A percentile compares a stretch with the other conserved stretches of the same genome.
Conservation (phyloP, 257 asterid species). For the Scutellaria barbata region DNA sequence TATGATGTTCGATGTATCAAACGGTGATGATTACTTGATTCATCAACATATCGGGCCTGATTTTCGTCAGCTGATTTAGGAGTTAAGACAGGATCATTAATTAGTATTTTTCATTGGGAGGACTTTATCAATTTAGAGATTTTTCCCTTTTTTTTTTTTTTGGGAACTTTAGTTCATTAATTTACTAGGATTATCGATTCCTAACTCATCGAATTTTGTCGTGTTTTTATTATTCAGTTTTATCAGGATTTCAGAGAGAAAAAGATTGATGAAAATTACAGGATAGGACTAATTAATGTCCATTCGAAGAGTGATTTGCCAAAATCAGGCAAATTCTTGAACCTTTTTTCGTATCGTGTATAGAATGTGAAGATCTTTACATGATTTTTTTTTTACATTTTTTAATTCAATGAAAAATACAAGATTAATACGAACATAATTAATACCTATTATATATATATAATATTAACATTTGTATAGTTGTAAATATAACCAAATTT, state of each 20-base stretch:
- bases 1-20: slow-evolving; percentile 71
- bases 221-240: slow-evolving; percentile 29
- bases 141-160: slow-evolving; percentile 8
- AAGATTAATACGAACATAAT: too few relatives aligned
- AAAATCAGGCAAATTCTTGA: slow-evolving; percentile 44
- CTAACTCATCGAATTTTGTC: slow-evolving; percentile 57
- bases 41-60: slow-evolving; percentile 85
- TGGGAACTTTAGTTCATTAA: slow-evolving; percentile 21
- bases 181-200: slow-evolving; percentile 44
- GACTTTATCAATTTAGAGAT: slow-evolving; percentile 21
- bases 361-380: not conserved
- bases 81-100: not conserved
- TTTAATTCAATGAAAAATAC: too few relatives aligned
- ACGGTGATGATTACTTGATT: slow-evolving; percentile 78
- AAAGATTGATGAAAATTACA: slow-evolving; percentile 24
- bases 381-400: not conserved
- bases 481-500: too few relatives aligned
- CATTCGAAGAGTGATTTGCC: slow-evolving; percentile 43
- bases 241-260: not conserved
- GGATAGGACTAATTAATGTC: slow-evolving; percentile 44
- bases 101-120: not conserved
- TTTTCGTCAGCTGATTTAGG: slow-evolving; percentile 69
- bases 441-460: too few relatives aligned
- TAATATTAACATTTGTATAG: too few relatives aligned
- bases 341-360: slow-evolving; percentile 18